Conservation (phyloP, 805 yeast genomes). For the Kuraishia molischiana region DNA sequence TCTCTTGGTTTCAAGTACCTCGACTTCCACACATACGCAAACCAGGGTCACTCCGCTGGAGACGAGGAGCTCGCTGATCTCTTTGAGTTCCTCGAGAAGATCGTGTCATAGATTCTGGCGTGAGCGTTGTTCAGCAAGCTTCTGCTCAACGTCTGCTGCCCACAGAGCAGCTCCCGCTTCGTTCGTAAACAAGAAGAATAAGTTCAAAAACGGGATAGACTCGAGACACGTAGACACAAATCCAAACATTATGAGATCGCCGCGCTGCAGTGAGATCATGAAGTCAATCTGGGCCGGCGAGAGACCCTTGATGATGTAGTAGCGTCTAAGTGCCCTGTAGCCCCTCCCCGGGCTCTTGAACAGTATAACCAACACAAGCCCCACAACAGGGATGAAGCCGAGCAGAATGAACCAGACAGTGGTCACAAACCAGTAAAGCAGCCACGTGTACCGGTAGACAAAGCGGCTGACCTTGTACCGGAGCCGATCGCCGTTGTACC, state of each 20-base stretch:
- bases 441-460: slow-evolving; percentile 11
- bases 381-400: slow-evolving; percentile 45
- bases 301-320: slow-evolving; percentile 46
- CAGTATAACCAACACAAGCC: slow-evolving; percentile 42
- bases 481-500: slow-evolving; percentile 17
- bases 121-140: not conserved
- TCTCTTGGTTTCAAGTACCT: slow-evolving; percentile 36
- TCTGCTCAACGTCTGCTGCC: slow-evolving; percentile 26
- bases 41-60: slow-evolving; percentile 58
- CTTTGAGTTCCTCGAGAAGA: slow-evolving; percentile 30
- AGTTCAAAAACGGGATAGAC: slow-evolving; percentile 40
- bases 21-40: slow-evolving; percentile 45
- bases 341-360: slow-evolving; percentile 49
- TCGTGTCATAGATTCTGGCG: slow-evolving; percentile 6
- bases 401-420: slow-evolving; percentile 26
- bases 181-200: slow-evolving; percentile 48
- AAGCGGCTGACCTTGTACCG: not conserved
- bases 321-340: slow-evolving; percentile 39
- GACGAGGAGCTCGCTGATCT: slow-evolving; percentile 59
- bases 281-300: slow-evolving; percentile 28
- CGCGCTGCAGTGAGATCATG: slow-evolving; percentile 24
- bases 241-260: slow-evolving; percentile 42
- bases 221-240: slow-evolving; percentile 40
- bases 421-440: slow-evolving; percentile 31
- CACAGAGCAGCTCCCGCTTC: slow-evolving; percentile 57